Percentiles rank a stretch among this genome's conserved stretches.
These are phyloP conservation scores for Pyrenophora graminea DNA, from an alignment of 2,329 filamentous ascomycete genomes.

Conservation along the genomic window DNA sequence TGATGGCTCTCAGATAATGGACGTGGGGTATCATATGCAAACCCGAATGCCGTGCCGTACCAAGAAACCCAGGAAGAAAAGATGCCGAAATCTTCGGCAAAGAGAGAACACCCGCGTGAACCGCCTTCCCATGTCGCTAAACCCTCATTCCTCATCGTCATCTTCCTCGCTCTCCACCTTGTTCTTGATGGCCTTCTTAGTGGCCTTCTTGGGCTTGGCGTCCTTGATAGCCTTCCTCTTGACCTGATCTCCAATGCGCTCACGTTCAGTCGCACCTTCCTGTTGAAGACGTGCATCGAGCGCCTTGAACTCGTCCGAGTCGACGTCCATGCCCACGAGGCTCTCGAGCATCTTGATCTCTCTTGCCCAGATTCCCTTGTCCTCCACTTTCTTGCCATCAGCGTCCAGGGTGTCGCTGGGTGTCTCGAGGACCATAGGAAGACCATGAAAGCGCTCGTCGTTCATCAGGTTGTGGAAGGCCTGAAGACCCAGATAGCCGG, in stretches of 20 bases:
- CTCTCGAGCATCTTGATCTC: slow-evolving; percentile 95
- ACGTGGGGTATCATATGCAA: too few species aligned
- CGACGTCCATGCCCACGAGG: slow-evolving; percentile 80
- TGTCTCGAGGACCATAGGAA: slow-evolving; percentile 96
- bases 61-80: too few species aligned
- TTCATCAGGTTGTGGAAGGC: slow-evolving; percentile 94
- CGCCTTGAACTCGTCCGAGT: slow-evolving; percentile 70
- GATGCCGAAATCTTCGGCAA: too few species aligned
- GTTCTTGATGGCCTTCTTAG: slow-evolving; percentile 19
- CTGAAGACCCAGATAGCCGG: slow-evolving; percentile 85
- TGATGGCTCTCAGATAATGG: too few species aligned
- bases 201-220: slow-evolving; percentile 15
- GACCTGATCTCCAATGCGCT: slow-evolving; percentile 76
- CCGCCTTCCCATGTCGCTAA: too few species aligned
- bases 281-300: slow-evolving; percentile 69
- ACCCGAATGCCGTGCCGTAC: too few species aligned
- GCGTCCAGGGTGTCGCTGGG: slow-evolving; percentile 75
- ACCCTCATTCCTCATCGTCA: slow-evolving; percentile 17
- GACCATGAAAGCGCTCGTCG: slow-evolving; percentile 70
- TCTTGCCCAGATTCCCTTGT: slow-evolving; percentile 82
- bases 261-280: slow-evolving; percentile 71
- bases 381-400: slow-evolving; percentile 69
- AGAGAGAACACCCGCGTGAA: too few species aligned
- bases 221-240: slow-evolving; percentile 33
- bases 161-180: slow-evolving; percentile 26